phyloP scores from a whole-genome alignment of 768 basidiomycete species.

The Fomitopsis serialis region DNA sequence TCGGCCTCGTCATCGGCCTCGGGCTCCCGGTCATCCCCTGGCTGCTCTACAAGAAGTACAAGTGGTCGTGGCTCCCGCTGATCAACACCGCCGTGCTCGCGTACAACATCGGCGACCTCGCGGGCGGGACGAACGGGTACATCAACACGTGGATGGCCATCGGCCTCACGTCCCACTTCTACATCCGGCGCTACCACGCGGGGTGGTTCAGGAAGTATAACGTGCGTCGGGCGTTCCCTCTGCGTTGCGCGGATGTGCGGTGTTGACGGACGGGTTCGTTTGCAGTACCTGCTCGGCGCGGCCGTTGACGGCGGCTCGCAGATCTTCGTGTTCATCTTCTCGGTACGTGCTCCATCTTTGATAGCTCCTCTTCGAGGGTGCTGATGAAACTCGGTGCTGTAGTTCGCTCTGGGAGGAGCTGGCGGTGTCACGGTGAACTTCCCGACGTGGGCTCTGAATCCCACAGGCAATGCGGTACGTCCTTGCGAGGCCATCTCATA shows the following conservation, averaged over 20 bases:
- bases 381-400: background rate
- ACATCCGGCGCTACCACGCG: background rate
- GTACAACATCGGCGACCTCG: constrained; percentile 1
- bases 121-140: constrained; percentile 3
- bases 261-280: background rate
- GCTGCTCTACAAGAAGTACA: constrained; percentile 1
- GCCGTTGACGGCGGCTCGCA: background rate
- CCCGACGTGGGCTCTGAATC: background rate
- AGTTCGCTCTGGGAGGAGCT: constrained; percentile 1
- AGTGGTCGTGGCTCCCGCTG: background rate
- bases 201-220: constrained; percentile 3
- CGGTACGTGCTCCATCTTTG: background rate
- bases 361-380: background rate
- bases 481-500: background rate
- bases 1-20: constrained; percentile 2
- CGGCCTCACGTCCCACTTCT: constrained; percentile 2
- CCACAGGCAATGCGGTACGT: background rate
- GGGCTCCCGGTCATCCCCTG: constrained; percentile 1
- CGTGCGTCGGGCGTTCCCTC: background rate
- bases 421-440: background rate
- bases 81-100: constrained; percentile 2
- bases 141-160: constrained; percentile 1
- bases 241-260: background rate
- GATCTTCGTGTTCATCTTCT: constrained; percentile 4
- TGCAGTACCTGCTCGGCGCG: constrained; percentile 2